These are phyloP conservation scores for Syncephalis fuscata DNA, from an alignment of 371 early-diverging fungal genomes.

Conservation along the genomic window DNA sequence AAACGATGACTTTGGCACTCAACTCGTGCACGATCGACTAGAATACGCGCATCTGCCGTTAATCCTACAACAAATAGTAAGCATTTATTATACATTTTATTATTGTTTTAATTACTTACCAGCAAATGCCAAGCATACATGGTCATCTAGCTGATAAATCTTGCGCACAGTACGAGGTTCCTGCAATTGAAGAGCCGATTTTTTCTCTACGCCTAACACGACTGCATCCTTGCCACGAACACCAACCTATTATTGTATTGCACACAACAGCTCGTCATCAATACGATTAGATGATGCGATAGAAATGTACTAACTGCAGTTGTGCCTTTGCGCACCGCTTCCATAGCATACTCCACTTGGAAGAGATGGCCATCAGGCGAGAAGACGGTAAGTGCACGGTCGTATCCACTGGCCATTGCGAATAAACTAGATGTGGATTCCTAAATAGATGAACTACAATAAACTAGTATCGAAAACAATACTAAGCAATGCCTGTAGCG, in stretches of 20 bases:
- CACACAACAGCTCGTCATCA: neutral
- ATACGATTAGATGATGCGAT: neutral
- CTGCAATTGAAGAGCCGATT: conserved; percentile 89
- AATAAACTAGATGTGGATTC: no score
- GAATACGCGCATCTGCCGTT: conserved; percentile 91
- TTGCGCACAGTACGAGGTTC: conserved; percentile 94
- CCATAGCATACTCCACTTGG: conserved; percentile 99
- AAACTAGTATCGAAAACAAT: no score
- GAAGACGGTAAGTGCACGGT: conserved; percentile 95
- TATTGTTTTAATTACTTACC: conserved; percentile 36
- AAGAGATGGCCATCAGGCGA: conserved; percentile 99
- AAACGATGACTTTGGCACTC: conserved; percentile 96
- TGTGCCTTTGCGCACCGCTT: conserved; percentile 97
- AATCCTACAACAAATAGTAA: conserved; percentile 36
- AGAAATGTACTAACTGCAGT: conserved; percentile 64
- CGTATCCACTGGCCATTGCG: conserved; percentile 30
- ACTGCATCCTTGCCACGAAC: conserved; percentile 85
- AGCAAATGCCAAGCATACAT: conserved; percentile 93
- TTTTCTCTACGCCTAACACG: conserved; percentile 96
- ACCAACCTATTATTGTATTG: conserved; percentile 58
- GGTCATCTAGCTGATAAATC: conserved; percentile 91
- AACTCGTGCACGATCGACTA: conserved; percentile 92
- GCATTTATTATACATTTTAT: neutral
- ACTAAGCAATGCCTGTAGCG: no score
- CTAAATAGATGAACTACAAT: no score